phyloP scores from a whole-genome alignment of 805 yeast species.

The Pichia insulana region DNA sequence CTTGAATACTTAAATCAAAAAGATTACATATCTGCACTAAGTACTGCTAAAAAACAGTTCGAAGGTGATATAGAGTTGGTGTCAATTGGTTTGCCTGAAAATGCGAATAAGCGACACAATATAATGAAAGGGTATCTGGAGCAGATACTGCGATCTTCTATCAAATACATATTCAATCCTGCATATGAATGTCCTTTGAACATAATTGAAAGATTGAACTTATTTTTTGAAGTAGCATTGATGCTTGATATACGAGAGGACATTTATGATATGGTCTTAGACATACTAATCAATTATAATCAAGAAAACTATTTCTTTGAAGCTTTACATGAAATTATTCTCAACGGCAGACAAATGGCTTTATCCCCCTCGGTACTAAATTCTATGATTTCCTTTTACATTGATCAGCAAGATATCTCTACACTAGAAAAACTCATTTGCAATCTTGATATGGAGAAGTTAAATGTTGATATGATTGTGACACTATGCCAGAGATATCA shows the following conservation, averaged over 20 bases:
- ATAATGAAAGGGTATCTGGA: slow-evolving; percentile 46
- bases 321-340: slow-evolving; percentile 42
- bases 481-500: slow-evolving; percentile 47
- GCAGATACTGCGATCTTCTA: slow-evolving; percentile 46
- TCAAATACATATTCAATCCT: slow-evolving; percentile 32
- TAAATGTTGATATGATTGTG: slow-evolving; percentile 75
- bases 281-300: slow-evolving; percentile 30
- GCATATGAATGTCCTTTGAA: slow-evolving; percentile 3
- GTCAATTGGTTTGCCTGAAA: slow-evolving; percentile 48
- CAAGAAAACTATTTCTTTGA: slow-evolving; percentile 38
- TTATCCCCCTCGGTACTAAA: slow-evolving; percentile 61
- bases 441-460: slow-evolving; percentile 50
- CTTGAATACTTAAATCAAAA: slow-evolving; percentile 39
- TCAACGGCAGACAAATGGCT: slow-evolving; percentile 34
- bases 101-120: slow-evolving; percentile 33
- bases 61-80: slow-evolving; percentile 40
- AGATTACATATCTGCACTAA: slow-evolving; percentile 48
- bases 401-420: slow-evolving; percentile 33
- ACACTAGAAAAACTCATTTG: slow-evolving; percentile 62
- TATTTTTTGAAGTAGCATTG: slow-evolving; percentile 34
- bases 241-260: slow-evolving; percentile 28
- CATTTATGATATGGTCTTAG: slow-evolving; percentile 38
- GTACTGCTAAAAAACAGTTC: slow-evolving; percentile 45
- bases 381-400: slow-evolving; percentile 47
- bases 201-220: slow-evolving; percentile 15